Evolutionary conservation across 164 flowering plant species (phyloP).

Genomic region (Cinnamomum chago): DNA sequence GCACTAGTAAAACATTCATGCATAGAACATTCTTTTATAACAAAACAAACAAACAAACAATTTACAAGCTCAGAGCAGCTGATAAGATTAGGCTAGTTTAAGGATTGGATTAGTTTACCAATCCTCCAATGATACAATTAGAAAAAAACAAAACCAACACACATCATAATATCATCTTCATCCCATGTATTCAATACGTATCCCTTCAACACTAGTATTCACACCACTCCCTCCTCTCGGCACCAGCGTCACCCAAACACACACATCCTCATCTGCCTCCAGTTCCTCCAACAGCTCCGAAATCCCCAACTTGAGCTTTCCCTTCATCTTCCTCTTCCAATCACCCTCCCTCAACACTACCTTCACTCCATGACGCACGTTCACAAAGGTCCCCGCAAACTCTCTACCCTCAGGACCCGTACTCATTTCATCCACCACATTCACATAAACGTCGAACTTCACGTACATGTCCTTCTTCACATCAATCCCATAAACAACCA

Average conservation of each 20-base stretch:
- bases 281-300: slow-evolving; percentile 22
- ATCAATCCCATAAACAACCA: slow-evolving; percentile 18
- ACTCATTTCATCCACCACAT: slow-evolving; percentile 16
- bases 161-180: too few species aligned
- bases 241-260: slow-evolving; percentile 24
- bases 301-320: slow-evolving; percentile 20
- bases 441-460: slow-evolving; percentile 25
- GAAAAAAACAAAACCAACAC: too few species aligned
- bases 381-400: slow-evolving; percentile 26
- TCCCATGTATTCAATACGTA: slow-evolving; percentile 20
- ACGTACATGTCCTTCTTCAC: slow-evolving; percentile 20
- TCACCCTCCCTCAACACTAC: slow-evolving; percentile 14
- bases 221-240: slow-evolving; percentile 20
- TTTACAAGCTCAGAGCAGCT: too few species aligned
- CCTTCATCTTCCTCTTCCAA: slow-evolving; percentile 13
- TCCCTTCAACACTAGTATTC: slow-evolving; percentile 16
- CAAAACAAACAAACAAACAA: too few species aligned
- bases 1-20: too few species aligned
- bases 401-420: slow-evolving; percentile 20
- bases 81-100: too few species aligned
- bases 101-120: too few species aligned
- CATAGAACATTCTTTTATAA: too few species aligned
- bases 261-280: slow-evolving; percentile 26
- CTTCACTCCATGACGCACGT: slow-evolving; percentile 14
- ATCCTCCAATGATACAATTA: too few species aligned